These are phyloP conservation scores for Eucalyptus tenuipes DNA, from an alignment of 345 rosid species.

Conservation along the genomic window DNA sequence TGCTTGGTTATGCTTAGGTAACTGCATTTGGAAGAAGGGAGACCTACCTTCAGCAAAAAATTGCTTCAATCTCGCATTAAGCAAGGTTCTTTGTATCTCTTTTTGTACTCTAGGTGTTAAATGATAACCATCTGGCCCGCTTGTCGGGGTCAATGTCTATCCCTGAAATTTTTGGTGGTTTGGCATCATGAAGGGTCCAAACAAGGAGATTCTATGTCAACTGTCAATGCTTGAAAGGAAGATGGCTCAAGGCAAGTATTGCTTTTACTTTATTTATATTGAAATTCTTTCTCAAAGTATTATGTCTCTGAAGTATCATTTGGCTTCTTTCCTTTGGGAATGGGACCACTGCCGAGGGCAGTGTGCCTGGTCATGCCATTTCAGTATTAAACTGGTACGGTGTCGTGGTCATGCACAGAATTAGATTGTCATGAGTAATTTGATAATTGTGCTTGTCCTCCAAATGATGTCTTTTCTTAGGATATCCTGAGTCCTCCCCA, in stretches of 20 bases:
- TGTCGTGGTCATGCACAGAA: not conserved
- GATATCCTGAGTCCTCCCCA: not conserved
- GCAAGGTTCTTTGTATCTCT: conserved; percentile 27
- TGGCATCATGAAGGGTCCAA: conserved; percentile 31
- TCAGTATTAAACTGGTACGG: not conserved
- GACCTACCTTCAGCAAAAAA: conserved; percentile 56
- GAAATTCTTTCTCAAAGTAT: not conserved
- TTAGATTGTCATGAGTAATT: not conserved
- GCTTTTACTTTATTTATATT: not conserved
- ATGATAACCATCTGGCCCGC: not conserved
- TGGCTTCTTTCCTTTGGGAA: not conserved
- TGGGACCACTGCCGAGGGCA: not conserved
- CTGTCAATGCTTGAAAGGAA: conserved; percentile 71
- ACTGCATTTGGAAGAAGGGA: conserved; percentile 78
- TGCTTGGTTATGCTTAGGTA: conserved; percentile 66
- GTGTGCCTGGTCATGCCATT: not conserved
- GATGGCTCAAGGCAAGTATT: conserved; percentile 58
- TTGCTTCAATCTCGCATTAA: conserved; percentile 58
- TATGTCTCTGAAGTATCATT: not conserved
- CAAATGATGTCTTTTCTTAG: not conserved
- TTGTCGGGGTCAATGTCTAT: not conserved
- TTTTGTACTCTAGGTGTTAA: not conserved
- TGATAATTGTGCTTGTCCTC: not conserved
- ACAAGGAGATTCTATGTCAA: conserved; percentile 59
- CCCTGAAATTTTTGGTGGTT: not conserved